phyloP scores from a whole-genome alignment of 352 stramenopile genomes.

The Phytophthora pseudosyringae region DNA sequence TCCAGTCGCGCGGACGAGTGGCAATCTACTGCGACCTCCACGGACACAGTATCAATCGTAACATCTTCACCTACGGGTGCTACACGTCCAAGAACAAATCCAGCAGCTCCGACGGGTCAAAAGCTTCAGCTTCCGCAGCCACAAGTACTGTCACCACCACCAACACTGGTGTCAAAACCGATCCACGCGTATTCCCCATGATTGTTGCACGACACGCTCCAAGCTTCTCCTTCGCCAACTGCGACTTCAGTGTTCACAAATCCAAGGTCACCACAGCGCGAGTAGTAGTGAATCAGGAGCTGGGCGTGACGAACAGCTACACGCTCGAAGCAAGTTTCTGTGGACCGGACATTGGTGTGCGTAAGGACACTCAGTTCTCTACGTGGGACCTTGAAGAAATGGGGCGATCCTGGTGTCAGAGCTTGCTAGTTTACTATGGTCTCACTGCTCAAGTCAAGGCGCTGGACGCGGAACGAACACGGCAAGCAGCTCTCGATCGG shows the following conservation, averaged over 20 bases:
- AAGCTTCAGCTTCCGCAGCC: not conserved
- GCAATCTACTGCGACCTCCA: slow-evolving; percentile 88
- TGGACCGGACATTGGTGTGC: slow-evolving; percentile 71
- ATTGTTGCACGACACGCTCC: slow-evolving; percentile 73
- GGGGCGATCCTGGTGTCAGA: slow-evolving; percentile 76
- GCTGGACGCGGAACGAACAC: slow-evolving; percentile 34
- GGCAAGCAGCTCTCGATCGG: not conserved
- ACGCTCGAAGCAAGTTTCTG: slow-evolving; percentile 93
- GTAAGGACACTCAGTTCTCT: slow-evolving; percentile 81
- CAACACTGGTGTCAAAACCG: slow-evolving; percentile 45
- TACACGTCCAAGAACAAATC: slow-evolving; percentile 51
- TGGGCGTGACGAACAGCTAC: slow-evolving; percentile 87
- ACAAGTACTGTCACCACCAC: too few relatives aligned
- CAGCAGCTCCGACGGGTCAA: slow-evolving; percentile 4
- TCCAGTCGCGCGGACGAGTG: slow-evolving; percentile 65
- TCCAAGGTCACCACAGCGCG: slow-evolving; percentile 89
- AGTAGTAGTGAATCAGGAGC: slow-evolving; percentile 90
- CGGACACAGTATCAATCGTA: slow-evolving; percentile 83
- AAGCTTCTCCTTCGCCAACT: slow-evolving; percentile 86
- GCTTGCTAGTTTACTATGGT: slow-evolving; percentile 76
- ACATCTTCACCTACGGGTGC: slow-evolving; percentile 90
- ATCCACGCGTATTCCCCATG: slow-evolving; percentile 82
- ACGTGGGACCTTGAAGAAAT: slow-evolving; percentile 79
- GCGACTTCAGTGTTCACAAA: slow-evolving; percentile 92
- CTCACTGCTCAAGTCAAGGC: slow-evolving; percentile 55